Evolutionary conservation across 2,329 filamentous ascomycete species (phyloP).

Genomic region (Coccinonectria pachysandricola): DNA sequence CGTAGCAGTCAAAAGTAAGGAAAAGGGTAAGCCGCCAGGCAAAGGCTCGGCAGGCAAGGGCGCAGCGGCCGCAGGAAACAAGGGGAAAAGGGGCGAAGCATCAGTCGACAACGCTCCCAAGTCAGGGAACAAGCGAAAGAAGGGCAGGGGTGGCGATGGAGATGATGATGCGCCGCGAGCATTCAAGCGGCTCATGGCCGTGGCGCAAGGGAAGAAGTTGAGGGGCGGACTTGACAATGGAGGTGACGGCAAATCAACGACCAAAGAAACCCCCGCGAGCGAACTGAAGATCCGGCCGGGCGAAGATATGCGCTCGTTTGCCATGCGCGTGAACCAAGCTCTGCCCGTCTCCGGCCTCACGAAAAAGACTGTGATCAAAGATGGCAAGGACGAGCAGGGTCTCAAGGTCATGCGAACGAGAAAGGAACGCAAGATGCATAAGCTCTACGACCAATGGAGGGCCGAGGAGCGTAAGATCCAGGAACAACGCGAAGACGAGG

Average conservation of each 20-base stretch:
- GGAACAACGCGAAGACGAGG: constrained; percentile 54
- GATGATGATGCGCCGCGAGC: constrained; percentile 83
- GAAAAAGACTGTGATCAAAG: constrained; percentile 45
- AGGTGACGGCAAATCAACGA: constrained; percentile 14
- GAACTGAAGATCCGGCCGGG: constrained; percentile 68
- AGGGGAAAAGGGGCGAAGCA: no score
- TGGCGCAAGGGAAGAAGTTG: constrained; percentile 49
- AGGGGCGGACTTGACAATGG: constrained; percentile 64
- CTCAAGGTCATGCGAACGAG: constrained; percentile 62
- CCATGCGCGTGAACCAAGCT: constrained; percentile 71
- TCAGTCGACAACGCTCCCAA: no score
- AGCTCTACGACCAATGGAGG: constrained; percentile 68
- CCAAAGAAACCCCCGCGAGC: constrained; percentile 20
- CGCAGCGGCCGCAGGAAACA: constrained; percentile 22
- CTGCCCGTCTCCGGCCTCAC: constrained; percentile 65
- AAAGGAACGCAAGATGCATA: constrained; percentile 76
- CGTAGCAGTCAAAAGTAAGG: constrained; percentile 25
- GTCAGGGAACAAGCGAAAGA: constrained; percentile 11
- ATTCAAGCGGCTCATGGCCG: constrained; percentile 77
- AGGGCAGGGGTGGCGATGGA: constrained; percentile 44
- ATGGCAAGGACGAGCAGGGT: constrained; percentile 53
- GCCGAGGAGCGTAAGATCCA: constrained; percentile 55
- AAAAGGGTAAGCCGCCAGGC: constrained; percentile 24
- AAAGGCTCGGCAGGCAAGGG: constrained; percentile 24
- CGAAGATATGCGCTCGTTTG: constrained; percentile 74